Conservation (phyloP, 163 green algal species). For the Scenedesmus sp. region DNA sequence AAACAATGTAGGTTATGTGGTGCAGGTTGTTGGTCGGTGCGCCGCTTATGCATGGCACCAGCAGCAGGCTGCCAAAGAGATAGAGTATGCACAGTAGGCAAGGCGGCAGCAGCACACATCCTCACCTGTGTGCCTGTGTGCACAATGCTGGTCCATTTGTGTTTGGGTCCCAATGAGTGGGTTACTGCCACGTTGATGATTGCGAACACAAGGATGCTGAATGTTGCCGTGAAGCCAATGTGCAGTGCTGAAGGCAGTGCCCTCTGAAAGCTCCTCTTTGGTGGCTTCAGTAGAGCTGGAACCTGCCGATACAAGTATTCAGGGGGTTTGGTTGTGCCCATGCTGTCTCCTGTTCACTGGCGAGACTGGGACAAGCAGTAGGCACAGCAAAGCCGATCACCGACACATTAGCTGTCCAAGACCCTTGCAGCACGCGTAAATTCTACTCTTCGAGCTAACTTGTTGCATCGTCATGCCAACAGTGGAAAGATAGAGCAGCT, state of each 20-base stretch:
- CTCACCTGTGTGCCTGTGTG: constrained; percentile 5
- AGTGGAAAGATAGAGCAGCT: background rate
- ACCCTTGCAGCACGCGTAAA: background rate
- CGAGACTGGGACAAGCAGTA: background rate
- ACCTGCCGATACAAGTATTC: background rate
- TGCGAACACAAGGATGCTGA: constrained; percentile 17
- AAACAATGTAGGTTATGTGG: background rate
- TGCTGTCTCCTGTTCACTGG: background rate
- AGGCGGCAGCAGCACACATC: background rate
- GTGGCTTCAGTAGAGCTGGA: constrained; percentile 18
- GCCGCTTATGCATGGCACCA: background rate
- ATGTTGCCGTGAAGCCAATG: background rate
- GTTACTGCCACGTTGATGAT: constrained; percentile 7
- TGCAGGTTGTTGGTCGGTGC: too few relatives aligned
- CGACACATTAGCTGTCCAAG: background rate
- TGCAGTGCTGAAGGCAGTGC: constrained; percentile 37
- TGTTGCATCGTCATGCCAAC: background rate
- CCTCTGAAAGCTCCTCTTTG: background rate
- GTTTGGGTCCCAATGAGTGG: background rate
- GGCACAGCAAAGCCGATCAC: background rate
- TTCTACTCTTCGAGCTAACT: background rate
- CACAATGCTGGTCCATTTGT: background rate
- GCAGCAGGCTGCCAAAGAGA: background rate
- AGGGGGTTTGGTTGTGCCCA: background rate
- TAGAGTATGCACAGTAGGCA: background rate